Conservation (phyloP, 164 flowering plant genomes). For the Malania oleifera region DNA sequence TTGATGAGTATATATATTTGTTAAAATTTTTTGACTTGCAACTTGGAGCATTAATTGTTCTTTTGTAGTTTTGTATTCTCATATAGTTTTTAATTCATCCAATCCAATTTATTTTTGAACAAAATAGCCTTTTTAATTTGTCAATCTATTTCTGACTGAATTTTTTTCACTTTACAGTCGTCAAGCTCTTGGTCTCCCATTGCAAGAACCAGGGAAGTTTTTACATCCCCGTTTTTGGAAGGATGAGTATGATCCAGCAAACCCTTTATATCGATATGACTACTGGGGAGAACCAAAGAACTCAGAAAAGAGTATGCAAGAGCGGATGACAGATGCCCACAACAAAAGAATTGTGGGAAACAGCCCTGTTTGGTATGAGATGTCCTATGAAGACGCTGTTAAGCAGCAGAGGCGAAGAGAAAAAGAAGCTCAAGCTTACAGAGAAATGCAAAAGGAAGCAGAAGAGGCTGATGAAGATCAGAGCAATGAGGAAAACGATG, state of each 20-base stretch:
- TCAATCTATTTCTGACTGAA: not conserved
- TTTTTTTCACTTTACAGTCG: constrained; percentile 43
- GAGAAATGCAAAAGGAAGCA: constrained; percentile 12
- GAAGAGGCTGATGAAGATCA: constrained; percentile 22
- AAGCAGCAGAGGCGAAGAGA: constrained; percentile 49
- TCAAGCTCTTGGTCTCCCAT: constrained; percentile 78
- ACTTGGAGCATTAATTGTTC: too few species aligned
- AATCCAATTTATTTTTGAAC: too few species aligned
- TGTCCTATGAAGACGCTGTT: constrained; percentile 82
- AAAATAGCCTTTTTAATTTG: not conserved
- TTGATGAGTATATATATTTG: too few species aligned
- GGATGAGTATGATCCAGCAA: constrained; percentile 72
- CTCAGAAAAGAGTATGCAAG: constrained; percentile 81
- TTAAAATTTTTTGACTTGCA: too few species aligned
- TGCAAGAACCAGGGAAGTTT: constrained; percentile 89
- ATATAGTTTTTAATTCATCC: too few species aligned
- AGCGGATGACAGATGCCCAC: constrained; percentile 58
- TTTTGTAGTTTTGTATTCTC: too few species aligned
- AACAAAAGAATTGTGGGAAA: constrained; percentile 80
- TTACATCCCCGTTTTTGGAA: constrained; percentile 53
- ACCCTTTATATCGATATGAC: constrained; percentile 75
- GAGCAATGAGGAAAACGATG: constrained; percentile 43
- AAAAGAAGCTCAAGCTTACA: constrained; percentile 31
- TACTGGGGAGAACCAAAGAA: constrained; percentile 98
- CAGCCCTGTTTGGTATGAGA: constrained; percentile 77